Percentiles rank a stretch among this genome's conserved stretches.
phyloP scores from a whole-genome alignment of 2,329 filamentous ascomycete genomes.

The Colletotrichum musae region DNA sequence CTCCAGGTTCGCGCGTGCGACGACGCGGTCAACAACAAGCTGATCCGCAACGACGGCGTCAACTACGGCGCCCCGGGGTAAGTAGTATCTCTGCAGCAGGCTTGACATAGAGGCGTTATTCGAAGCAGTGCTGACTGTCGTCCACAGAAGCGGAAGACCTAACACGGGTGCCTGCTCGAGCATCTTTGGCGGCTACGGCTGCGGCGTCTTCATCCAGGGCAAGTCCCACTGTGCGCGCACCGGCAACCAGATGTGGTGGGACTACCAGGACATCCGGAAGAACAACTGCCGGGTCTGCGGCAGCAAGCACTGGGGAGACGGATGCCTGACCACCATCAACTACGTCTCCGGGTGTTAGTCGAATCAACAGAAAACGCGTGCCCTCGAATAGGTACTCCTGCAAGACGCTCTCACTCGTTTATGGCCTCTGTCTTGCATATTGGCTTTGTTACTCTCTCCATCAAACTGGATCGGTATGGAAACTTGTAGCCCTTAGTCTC shows the following conservation, averaged over 20 bases:
- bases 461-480: too few relatives aligned
- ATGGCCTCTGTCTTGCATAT: too few relatives aligned
- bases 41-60: slow-evolving; percentile 25
- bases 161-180: slow-evolving; percentile 15
- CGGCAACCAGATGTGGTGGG: slow-evolving; percentile 40
- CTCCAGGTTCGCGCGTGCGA: slow-evolving; percentile 16
- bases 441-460: too few relatives aligned
- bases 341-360: not conserved
- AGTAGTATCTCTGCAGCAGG: not conserved
- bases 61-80: slow-evolving; percentile 28
- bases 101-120: not conserved
- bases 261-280: slow-evolving; percentile 39
- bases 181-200: slow-evolving; percentile 11
- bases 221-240: slow-evolving; percentile 38
- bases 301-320: slow-evolving; percentile 37
- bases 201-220: slow-evolving; percentile 23
- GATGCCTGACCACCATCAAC: slow-evolving; percentile 36
- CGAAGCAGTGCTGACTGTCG: not conserved
- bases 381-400: too few relatives aligned
- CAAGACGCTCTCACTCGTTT: too few relatives aligned
- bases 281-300: slow-evolving; percentile 35
- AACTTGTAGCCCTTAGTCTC: too few relatives aligned
- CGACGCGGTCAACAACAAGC: slow-evolving; percentile 27
- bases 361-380: not conserved
- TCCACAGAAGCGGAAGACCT: slow-evolving; percentile 8